A percentile compares a stretch with the other conserved stretches of the same genome.
Conservation (phyloP, 208 protist species). For the Acanthamoeba lenticulata region DNA sequence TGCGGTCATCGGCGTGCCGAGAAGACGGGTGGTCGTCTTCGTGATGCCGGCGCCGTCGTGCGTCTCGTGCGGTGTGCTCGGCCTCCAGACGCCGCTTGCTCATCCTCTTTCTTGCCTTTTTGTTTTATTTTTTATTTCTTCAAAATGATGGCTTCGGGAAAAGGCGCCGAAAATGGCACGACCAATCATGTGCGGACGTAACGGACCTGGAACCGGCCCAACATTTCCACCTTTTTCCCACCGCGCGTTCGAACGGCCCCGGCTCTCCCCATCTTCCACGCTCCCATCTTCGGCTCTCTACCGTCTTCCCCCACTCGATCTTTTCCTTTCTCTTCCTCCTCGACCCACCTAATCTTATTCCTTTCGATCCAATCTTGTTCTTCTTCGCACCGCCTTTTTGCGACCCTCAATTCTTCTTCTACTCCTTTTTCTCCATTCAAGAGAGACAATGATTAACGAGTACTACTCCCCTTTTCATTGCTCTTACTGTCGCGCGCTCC, state of each 20-base stretch:
- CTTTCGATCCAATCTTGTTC: too few relatives aligned
- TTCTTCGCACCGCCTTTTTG: too few relatives aligned
- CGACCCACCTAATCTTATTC: too few relatives aligned
- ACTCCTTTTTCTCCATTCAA: not conserved
- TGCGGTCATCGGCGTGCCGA: too few relatives aligned
- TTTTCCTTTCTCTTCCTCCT: too few relatives aligned
- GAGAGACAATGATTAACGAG: not conserved
- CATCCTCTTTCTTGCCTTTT: not conserved
- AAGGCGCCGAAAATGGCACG: not conserved
- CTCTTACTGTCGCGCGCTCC: not conserved
- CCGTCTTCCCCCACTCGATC: not conserved
- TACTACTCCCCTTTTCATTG: not conserved
- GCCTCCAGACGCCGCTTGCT: not conserved
- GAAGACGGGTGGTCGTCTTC: too few relatives aligned
- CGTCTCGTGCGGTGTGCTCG: not conserved
- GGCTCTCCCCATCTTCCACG: not conserved
- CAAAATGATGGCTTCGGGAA: not conserved
- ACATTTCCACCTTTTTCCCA: not conserved
- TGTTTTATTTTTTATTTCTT: not conserved
- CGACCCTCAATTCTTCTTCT: not conserved
- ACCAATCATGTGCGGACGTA: not conserved
- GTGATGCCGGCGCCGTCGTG: too few relatives aligned
- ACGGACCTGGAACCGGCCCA: not conserved
- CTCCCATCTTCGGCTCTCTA: not conserved
- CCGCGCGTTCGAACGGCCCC: not conserved